Conservation (phyloP, 2,329 filamentous ascomycete species). For the Reticulascus tulasneorum region DNA sequence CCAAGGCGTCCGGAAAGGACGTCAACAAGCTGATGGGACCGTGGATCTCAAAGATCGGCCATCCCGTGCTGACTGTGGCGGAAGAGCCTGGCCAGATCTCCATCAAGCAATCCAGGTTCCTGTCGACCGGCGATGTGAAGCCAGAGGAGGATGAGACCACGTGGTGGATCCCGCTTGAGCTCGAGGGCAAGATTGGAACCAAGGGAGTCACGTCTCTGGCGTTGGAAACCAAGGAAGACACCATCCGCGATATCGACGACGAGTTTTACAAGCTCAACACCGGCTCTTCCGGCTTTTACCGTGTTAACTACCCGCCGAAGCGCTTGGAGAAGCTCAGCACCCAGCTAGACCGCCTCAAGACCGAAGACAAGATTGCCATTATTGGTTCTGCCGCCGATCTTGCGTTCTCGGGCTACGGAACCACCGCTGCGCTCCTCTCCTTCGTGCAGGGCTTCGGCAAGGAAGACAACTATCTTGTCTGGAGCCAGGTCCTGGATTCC, state of each 20-base stretch:
- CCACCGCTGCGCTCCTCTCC: conserved; percentile 74
- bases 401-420: conserved; percentile 80
- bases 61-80: conserved; percentile 81
- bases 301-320: conserved; percentile 86
- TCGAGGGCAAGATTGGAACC: conserved; percentile 70
- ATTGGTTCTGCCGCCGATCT: conserved; percentile 87
- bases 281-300: conserved; percentile 82
- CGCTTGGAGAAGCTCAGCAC: conserved; percentile 77
- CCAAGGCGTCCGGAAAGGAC: conserved; percentile 81
- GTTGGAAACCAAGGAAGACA: conserved; percentile 72
- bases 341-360: conserved; percentile 70
- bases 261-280: conserved; percentile 94
- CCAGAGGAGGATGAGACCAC: conserved; percentile 85
- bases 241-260: conserved; percentile 68
- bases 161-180: conserved; percentile 92
- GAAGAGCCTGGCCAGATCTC: conserved; percentile 81
- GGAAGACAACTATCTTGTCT: conserved; percentile 84
- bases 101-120: conserved; percentile 82
- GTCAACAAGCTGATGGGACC: conserved; percentile 84
- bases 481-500: conserved; percentile 78
- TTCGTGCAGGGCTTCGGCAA: conserved; percentile 80
- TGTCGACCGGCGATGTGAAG: conserved; percentile 87
- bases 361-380: conserved; percentile 89
- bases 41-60: conserved; percentile 95
- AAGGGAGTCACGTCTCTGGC: conserved; percentile 61